Conservation (phyloP, 352 stramenopile species). For the Blastocystis hominis region DNA sequence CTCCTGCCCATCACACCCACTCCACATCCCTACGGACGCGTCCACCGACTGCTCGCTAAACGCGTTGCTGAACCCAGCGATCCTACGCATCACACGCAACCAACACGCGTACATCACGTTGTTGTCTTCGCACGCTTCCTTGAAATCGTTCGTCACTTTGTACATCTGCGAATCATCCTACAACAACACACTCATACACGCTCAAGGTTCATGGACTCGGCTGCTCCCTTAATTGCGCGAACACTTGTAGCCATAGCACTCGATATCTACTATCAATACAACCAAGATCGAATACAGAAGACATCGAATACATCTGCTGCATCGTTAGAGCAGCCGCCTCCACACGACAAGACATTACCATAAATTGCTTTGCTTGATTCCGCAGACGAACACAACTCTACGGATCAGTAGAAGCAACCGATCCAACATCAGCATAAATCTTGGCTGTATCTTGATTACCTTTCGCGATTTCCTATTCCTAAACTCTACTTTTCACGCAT, state of each 20-base stretch:
- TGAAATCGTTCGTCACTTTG: constrained; percentile 36
- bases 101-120: not conserved
- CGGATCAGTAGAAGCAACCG: not conserved
- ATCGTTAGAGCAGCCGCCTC: constrained; percentile 32
- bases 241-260: not conserved
- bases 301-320: constrained; percentile 2
- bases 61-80: not conserved
- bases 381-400: constrained; percentile 22
- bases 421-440: constrained; percentile 23
- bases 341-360: constrained; percentile 1
- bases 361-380: constrained; percentile 38
- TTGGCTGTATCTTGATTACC: constrained; percentile 41
- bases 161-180: constrained; percentile 24
- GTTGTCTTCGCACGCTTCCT: constrained; percentile 35
- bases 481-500: not conserved
- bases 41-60: constrained; percentile 2
- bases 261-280: not conserved
- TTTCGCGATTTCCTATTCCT: constrained; percentile 31
- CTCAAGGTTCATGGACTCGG: not conserved
- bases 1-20: not conserved
- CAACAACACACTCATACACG: not conserved
- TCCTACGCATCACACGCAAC: not conserved
- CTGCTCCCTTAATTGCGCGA: not conserved
- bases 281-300: not conserved
- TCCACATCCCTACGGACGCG: not conserved